These are phyloP conservation scores for Pseudozyma thailandica DNA, from an alignment of 1,284 basidiomycete species.

Conservation along the genomic window DNA sequence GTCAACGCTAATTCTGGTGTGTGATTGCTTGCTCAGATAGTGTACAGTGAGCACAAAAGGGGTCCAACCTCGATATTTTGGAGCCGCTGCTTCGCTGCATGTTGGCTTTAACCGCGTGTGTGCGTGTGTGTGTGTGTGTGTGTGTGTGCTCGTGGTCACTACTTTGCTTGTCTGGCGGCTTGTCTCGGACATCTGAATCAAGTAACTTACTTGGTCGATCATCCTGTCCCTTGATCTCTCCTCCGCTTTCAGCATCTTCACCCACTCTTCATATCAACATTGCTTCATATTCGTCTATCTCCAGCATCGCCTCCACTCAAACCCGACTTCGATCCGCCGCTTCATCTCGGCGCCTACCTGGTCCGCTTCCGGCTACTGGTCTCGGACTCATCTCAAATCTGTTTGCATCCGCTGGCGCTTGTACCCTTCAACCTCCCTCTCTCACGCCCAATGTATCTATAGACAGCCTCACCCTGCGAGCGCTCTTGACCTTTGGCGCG, in stretches of 20 bases:
- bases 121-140: not conserved
- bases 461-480: too few relatives aligned
- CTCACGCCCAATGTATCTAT: too few relatives aligned
- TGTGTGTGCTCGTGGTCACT: not conserved
- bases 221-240: not conserved
- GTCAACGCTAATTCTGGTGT: not conserved
- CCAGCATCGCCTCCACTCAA: not conserved
- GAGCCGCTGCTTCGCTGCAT: too few relatives aligned
- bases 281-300: too few relatives aligned
- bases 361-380: too few relatives aligned
- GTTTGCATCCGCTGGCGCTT: too few relatives aligned
- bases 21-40: not conserved
- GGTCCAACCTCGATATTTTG: not conserved
- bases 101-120: not conserved
- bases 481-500: too few relatives aligned
- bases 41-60: not conserved
- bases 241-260: not conserved
- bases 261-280: not conserved
- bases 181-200: not conserved
- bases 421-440: too few relatives aligned
- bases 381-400: too few relatives aligned
- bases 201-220: too few relatives aligned
- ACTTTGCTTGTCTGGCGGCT: not conserved
- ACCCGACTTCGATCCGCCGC: too few relatives aligned
- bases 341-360: too few relatives aligned